These are phyloP conservation scores for Podaxis sp. DNA, from an alignment of 768 basidiomycete species.

Conservation along the genomic window DNA sequence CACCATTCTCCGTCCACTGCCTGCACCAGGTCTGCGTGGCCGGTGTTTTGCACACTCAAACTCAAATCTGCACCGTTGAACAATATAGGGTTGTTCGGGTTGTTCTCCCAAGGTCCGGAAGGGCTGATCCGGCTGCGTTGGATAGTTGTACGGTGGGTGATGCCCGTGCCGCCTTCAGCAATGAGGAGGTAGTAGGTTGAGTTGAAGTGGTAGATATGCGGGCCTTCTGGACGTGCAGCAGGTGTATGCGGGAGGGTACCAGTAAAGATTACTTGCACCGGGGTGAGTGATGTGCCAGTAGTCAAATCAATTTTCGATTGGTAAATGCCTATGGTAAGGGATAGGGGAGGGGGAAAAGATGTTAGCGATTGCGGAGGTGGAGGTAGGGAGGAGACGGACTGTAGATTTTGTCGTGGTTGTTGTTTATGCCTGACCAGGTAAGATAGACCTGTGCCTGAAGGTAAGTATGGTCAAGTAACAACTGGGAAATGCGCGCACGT, in stretches of 20 bases:
- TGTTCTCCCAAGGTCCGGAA: slow-evolving; percentile 40
- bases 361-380: background rate
- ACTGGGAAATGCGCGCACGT: slow-evolving; percentile 20
- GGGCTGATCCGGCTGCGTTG: slow-evolving; percentile 33
- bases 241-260: slow-evolving; percentile 36
- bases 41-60: slow-evolving; percentile 35
- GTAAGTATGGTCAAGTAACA: background rate
- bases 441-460: slow-evolving; percentile 26
- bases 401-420: slow-evolving; percentile 39
- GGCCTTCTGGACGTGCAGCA: slow-evolving; percentile 37
- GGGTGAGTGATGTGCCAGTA: slow-evolving; percentile 35
- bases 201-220: slow-evolving; percentile 37
- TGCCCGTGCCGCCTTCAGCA: slow-evolving; percentile 39
- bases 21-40: slow-evolving; percentile 36
- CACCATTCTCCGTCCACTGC: slow-evolving; percentile 35
- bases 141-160: slow-evolving; percentile 34
- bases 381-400: slow-evolving; percentile 18
- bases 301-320: slow-evolving; percentile 37
- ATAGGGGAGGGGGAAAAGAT: background rate
- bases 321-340: slow-evolving; percentile 31
- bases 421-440: slow-evolving; percentile 39
- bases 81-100: slow-evolving; percentile 37
- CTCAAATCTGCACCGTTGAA: slow-evolving; percentile 35
- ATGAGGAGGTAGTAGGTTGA: slow-evolving; percentile 39
- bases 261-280: slow-evolving; percentile 32